Evolutionary conservation across 371 early-diverging fungal species (phyloP).

Genomic region (Spraguea lophii): DNA sequence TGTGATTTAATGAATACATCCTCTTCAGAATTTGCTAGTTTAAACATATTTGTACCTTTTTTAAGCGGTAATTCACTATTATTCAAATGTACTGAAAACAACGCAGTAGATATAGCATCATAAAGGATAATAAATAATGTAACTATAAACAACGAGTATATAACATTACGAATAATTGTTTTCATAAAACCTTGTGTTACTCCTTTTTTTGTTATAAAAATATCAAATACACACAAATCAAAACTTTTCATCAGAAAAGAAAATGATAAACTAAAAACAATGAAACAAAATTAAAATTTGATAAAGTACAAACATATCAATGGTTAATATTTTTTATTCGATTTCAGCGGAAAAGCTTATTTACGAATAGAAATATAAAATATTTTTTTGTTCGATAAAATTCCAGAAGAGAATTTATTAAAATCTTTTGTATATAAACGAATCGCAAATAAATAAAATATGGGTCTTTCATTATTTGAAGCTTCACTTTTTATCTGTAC

Average conservation of each 20-base stretch:
- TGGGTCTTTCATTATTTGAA: no score
- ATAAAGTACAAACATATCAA: no score
- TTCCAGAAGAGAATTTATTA: background rate
- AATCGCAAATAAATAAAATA: background rate
- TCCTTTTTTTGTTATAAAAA: no score
- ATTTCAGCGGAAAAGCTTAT: no score
- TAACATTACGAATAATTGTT: background rate
- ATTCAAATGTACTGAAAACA: constrained; percentile 1
- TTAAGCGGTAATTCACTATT: constrained; percentile 10
- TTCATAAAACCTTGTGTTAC: constrained; percentile 15
- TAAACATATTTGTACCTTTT: constrained; percentile 4
- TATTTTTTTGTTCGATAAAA: background rate
- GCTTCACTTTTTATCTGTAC: no score
- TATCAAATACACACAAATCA: no score
- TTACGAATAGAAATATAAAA: no score
- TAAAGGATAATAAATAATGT: constrained; percentile 7
- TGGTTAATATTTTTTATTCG: no score
- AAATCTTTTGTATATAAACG: background rate
- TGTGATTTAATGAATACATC: background rate
- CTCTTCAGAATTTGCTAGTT: constrained; percentile 1
- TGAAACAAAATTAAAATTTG: no score
- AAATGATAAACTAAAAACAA: no score
- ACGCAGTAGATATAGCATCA: constrained; percentile 5
- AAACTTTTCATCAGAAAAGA: no score
- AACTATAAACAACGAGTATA: constrained; percentile 6